Base-by-base conservation (phyloP, 2,329 filamentous ascomycete species). In the Aspergillus pseudoglaucus region DNA sequence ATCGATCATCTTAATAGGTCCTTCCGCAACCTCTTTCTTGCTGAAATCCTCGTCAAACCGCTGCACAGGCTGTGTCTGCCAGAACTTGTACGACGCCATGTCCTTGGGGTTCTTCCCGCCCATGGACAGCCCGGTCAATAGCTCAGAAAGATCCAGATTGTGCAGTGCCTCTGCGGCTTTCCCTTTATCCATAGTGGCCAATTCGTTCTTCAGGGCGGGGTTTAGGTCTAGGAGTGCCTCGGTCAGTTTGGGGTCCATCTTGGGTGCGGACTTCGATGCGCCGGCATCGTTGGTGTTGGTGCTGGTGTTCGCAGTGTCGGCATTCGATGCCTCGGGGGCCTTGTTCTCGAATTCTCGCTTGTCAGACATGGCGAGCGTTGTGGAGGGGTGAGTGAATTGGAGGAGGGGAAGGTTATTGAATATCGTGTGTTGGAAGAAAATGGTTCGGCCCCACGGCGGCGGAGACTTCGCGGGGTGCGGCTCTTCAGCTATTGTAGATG, bases 81-180 rank as follows among this genome's bases (percentile, higher is more conserved):
- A 98, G 75, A 98, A 98, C 72, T 95, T 96, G 78, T 97, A 96
- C 49, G 85, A 88, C 6, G 85, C 90, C 89, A 96, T 95, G 64
- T 96, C 90, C 75, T 95, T 96, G 59, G 83, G 84, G 62, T 95
- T 95, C 77, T 93, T 94, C 47, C 87, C 87, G 52, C 81, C 83
- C 6, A 88, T 76, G 14, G 90, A 85, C 52, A 78, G 63, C 33
- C 76, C 76, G 6, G 75, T 76, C 48, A 78, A 51, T 42, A 78
- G 50, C 22, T 78, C 71, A 30, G 69, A 60, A 14, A 77, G 60
- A 45, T 75, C 70, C 64, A 77, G 64, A 42, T 71, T 72, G 53
- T 68, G 67, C 54, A 83, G 62, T 54, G 76, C 62, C 42, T 81
- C 72, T 43, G 75, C 68, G 2, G 73, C 69, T 47, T 74, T 66